Base-by-base conservation (phyloP, 2,329 filamentous ascomycete species). In the Xylaria multiplex region DNA sequence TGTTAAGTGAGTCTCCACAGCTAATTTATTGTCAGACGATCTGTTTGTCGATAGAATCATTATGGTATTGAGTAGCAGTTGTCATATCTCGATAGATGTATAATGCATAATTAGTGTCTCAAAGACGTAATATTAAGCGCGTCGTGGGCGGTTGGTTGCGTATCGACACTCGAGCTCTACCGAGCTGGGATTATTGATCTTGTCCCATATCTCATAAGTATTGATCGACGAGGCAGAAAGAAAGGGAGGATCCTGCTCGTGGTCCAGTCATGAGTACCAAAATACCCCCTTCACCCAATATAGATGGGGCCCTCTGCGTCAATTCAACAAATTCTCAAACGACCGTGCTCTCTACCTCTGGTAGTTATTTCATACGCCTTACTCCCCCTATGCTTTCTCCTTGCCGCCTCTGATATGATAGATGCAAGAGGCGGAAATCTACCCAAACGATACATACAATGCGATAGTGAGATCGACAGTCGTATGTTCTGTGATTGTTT, bases 371-470 rank as follows among this genome's bases (percentile, higher is more conserved):
- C 62, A 63, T 66, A 59, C 66, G 65, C 66, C 68, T 65, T 64
- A 62, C 60, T 64, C 64, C 63, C 59, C 19, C 60, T 53, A 58
- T 65, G 64, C 55, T 59, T 46, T 62, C 60, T 40, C 45, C 46
- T 11, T 16, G 16, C 49, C 11, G n/a, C 57, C 59, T 53, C 62
- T 19, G 54, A 43, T 49, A 54, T 61, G 40, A 48, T 46, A 24
- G 35, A 50, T 56, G 27, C 5, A 58, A 16, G 49, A 62, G 63
- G 59, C 42, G 24, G 42, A 32, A 43, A 45, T 67, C 64, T 70
- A 68, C 66, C 68, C 66, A 70, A 66, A 65, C 66, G 48, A 46
- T 61, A 56, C 57, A 57, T 59, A 49, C 50, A 63, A 61, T 57
- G 58, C 30, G 45, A 52, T 62, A 42, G 42, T 16, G 42, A 52